Base-by-base conservation (phyloP, 73 alveolate species). In the Stentor roeselii region DNA sequence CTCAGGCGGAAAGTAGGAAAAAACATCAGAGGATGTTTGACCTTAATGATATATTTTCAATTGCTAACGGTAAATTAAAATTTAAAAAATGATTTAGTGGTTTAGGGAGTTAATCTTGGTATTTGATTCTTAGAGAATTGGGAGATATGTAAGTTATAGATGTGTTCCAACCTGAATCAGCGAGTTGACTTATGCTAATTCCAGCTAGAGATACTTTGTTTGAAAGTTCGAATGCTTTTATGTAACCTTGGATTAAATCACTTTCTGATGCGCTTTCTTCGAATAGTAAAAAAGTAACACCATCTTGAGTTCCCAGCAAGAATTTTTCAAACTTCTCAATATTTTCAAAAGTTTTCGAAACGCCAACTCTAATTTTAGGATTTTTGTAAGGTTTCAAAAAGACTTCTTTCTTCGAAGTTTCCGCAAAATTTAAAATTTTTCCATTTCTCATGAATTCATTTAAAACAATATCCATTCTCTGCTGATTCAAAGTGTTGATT, bases 381-480 rank as follows among this genome's bases (percentile, higher is more conserved):
- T 34, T 34, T 67, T 21, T 21, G 34, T 67, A 67, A n/a, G 80
- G 80, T 21, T 27, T 1, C 14, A 34, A n/a, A 67, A 67, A 30
- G 2, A 14, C 34, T 34, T 67, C 80, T 11, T 34, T 21, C 2
- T 67, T 67, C 0, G 50, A n/a, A 21, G 34, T 40, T 67, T 67
- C 80, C 34, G 21, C 80, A 21, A 40, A 14, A n/a, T 27, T 30
- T 34, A 67, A 67, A 67, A 67, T 67, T 21, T 21, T 67, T 34
- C 37, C 37, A 32, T 34, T 21, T 2, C 34, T 32, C 2, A 30
- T 34, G 34, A 0, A 67, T 21, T 67, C 37, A 15, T 67, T 34
- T 21, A 67, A 0, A 21, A 67, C 14, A 67, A 67, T 67, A 67
- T 67, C 80, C 34, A 67, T 27, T 67, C 80, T 21, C 41, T 67